phyloP scores from a whole-genome alignment of 2,329 filamentous ascomycete species.

The Gaeumannomyces tritici region DNA sequence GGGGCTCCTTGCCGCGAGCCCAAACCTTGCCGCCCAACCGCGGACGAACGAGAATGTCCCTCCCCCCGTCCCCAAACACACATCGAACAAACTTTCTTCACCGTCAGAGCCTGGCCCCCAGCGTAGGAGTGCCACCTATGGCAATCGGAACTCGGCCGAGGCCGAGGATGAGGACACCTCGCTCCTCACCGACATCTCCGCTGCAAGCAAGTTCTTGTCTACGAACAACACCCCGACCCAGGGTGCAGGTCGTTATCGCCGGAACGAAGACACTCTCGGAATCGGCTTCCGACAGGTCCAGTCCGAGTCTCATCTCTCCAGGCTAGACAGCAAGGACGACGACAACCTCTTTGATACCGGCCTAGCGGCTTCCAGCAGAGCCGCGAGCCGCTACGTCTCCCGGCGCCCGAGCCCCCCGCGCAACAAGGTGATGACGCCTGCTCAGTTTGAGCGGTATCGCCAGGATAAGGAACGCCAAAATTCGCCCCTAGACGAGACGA shows the following conservation, averaged over 20 bases:
- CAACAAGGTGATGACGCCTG: slow-evolving; percentile 82
- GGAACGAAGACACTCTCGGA: slow-evolving; percentile 27
- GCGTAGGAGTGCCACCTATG: slow-evolving; percentile 18
- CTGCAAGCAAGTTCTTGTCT: slow-evolving; percentile 34
- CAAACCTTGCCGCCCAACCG: slow-evolving; percentile 21
- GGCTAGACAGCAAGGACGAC: slow-evolving; percentile 28
- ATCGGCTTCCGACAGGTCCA: slow-evolving; percentile 18
- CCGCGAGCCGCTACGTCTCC: slow-evolving; percentile 23
- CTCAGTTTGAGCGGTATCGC: slow-evolving; percentile 74
- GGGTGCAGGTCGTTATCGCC: slow-evolving; percentile 20
- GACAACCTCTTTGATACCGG: slow-evolving; percentile 48
- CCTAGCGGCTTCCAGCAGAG: slow-evolving; percentile 24
- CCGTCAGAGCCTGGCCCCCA: slow-evolving; percentile 10
- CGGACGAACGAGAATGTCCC: slow-evolving; percentile 22
- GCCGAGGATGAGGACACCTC: slow-evolving; percentile 43
- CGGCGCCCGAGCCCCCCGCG: slow-evolving; percentile 30
- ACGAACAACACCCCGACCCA: not conserved
- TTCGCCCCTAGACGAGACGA: slow-evolving; percentile 28
- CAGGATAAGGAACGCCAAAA: slow-evolving; percentile 61
- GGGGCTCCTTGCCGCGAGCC: slow-evolving; percentile 29
- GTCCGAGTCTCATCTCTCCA: slow-evolving; percentile 20
- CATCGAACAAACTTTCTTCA: slow-evolving; percentile 7
- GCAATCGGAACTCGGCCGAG: slow-evolving; percentile 18
- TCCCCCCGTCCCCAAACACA: slow-evolving; percentile 30
- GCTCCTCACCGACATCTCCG: slow-evolving; percentile 40